Conservation (phyloP, 2,329 filamentous ascomycete species). For the Neopestalotiopsis clavispora region DNA sequence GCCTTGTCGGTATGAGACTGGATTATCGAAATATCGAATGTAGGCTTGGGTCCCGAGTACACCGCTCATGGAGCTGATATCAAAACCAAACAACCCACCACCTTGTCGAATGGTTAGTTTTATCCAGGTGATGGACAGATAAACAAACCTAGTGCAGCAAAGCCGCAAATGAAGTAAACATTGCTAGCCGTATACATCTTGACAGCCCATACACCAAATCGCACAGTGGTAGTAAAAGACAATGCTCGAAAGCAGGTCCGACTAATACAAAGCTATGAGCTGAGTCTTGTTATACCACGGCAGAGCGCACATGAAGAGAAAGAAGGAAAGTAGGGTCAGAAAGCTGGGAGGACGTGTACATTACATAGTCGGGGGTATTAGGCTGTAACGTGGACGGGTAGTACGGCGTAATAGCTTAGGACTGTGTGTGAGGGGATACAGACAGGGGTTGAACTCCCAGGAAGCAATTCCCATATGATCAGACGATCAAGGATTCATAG, state of each 20-base stretch:
- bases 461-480: conserved; percentile 2
- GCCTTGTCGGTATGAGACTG: conserved; percentile 63
- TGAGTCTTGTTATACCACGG: not conserved
- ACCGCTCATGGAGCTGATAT: conserved; percentile 76
- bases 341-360: not conserved
- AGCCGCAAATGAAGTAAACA: conserved; percentile 65
- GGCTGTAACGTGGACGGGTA: not conserved
- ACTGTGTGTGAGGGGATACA: not conserved
- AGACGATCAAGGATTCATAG: not conserved
- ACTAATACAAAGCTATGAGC: not conserved
- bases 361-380: not conserved
- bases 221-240: not conserved
- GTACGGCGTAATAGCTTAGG: not conserved
- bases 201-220: conserved; percentile 11
- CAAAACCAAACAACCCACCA: conserved; percentile 77
- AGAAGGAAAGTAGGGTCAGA: not conserved
- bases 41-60: conserved; percentile 72
- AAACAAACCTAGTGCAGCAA: conserved; percentile 63
- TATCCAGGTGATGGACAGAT: not conserved
- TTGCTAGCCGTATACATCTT: conserved; percentile 51
- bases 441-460: not conserved
- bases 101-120: conserved; percentile 45
- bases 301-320: not conserved
- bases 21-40: conserved; percentile 73
- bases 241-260: not conserved